Evolutionary conservation across 768 basidiomycete species (phyloP).

Genomic region (Termitomyces bulborhizus): DNA sequence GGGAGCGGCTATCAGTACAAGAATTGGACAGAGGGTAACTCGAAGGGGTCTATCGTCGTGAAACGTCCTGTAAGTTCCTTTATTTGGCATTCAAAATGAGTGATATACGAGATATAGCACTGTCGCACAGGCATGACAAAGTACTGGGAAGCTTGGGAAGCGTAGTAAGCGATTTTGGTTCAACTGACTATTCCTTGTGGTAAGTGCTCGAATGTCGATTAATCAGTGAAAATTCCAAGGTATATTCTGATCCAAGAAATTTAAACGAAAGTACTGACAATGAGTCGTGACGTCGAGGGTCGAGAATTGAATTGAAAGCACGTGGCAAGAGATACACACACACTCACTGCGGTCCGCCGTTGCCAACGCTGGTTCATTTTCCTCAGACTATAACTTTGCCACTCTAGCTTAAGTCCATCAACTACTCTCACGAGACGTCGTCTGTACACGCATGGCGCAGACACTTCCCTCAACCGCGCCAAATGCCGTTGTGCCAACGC

Average conservation of each 20-base stretch:
- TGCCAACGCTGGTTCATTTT: constrained; percentile 9
- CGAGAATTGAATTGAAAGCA: constrained; percentile 3
- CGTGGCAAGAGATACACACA: constrained; percentile 6
- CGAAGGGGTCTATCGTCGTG: too few relatives aligned
- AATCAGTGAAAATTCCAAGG: too few relatives aligned
- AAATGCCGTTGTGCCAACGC: constrained; percentile 1
- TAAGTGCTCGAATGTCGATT: too few relatives aligned
- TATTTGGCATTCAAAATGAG: not conserved
- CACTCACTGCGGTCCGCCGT: not conserved
- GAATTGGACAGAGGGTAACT: too few relatives aligned
- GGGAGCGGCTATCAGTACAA: too few relatives aligned
- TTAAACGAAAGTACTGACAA: not conserved
- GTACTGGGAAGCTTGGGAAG: not conserved
- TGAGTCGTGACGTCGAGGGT: constrained; percentile 1
- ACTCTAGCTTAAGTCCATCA: not conserved
- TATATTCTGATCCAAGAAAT: not conserved
- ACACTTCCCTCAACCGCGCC: not conserved
- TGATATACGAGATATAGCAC: not conserved
- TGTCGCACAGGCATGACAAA: not conserved
- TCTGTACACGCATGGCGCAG: constrained; percentile 7
- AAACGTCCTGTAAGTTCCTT: too few relatives aligned
- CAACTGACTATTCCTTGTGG: not conserved
- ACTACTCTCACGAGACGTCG: not conserved
- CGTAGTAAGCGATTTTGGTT: not conserved
- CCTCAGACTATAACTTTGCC: constrained; percentile 4